Base-by-base conservation (phyloP, 2,329 filamentous ascomycete species). In the Fusarium bactridioides region DNA sequence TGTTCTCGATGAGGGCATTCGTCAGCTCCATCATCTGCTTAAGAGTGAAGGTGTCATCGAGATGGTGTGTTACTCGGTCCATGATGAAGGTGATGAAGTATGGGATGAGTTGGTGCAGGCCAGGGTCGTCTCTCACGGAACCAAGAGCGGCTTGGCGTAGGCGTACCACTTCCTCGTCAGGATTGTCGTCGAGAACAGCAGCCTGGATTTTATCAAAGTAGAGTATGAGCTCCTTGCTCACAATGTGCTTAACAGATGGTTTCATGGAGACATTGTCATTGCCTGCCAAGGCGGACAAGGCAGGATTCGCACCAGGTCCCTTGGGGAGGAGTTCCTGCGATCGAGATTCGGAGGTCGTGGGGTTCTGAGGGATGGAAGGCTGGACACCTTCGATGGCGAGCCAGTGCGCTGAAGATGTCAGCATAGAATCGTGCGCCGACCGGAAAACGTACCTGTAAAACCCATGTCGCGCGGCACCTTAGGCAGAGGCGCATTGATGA, bases 31-130 rank as follows among this genome's bases (percentile, higher is more conserved):
- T 95, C 90, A 97, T 96, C 80, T 97, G 94, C 25, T 91, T 91
- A 27, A 99, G 86, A 10, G 94, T 90, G 79, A 98, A 98, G 5
- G 95, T 88, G 80, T 97, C 93, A 82, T 97, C 95, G 73, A 97
- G 88, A 74, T 92, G 93, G 81, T 99, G 96, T 3, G 96, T 98
- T 56, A 99, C 94, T 82, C 97, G 96, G 80, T 98, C 95, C 25
- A 94, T 92, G 77, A 98, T 93, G 81, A 97, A 98, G 80, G 97
- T 94, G 67, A 97, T 92, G 77, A 98, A 98, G 83, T 99, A 99
- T 1, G 96, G 96, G 33, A 97, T 91, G 15, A 99, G 89, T 82
- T 99, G 96, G 80, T 99, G 96, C 43, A 98, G 89, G 41, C 95
- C 95, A 0, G 96, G 94, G 78, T 99, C 96, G 64, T 94, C 93